A percentile compares a stretch with the other conserved stretches of the same genome.
phyloP scores from a whole-genome alignment of 805 yeast species.

The Saturnispora saitoi region DNA sequence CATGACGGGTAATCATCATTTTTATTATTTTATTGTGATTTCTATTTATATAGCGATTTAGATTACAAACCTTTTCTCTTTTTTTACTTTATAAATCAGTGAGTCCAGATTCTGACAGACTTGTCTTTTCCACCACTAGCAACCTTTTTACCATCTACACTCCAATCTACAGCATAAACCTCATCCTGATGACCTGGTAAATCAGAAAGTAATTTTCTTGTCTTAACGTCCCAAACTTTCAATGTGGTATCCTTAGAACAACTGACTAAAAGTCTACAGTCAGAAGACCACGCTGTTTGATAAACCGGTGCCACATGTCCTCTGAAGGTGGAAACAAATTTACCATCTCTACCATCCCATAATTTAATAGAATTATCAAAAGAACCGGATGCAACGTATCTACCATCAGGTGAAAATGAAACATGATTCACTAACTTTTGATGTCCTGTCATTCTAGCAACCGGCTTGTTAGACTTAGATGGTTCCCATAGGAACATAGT shows the following conservation, averaged over 20 bases:
- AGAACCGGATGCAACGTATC: slow-evolving; percentile 82
- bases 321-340: slow-evolving; percentile 78
- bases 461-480: slow-evolving; percentile 64
- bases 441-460: slow-evolving; percentile 94
- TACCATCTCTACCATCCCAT: slow-evolving; percentile 94
- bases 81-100: slow-evolving; percentile 26
- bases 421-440: slow-evolving; percentile 96
- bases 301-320: slow-evolving; percentile 98
- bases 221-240: slow-evolving; percentile 91
- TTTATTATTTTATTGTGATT: background rate
- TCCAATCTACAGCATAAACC: slow-evolving; percentile 97
- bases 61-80: background rate
- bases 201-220: slow-evolving; percentile 76
- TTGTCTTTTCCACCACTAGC: slow-evolving; percentile 98
- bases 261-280: slow-evolving; percentile 81
- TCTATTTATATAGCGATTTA: background rate
- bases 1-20: background rate
- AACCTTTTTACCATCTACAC: slow-evolving; percentile 85
- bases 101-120: slow-evolving; percentile 91
- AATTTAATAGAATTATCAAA: slow-evolving; percentile 92
- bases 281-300: slow-evolving; percentile 97
- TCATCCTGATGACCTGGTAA: slow-evolving; percentile 96
- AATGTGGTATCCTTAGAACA: slow-evolving; percentile 94
- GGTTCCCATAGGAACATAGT: slow-evolving; percentile 99
- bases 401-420: slow-evolving; percentile 91